Conservation (phyloP, 1,284 basidiomycete species). For the Afroboletus lepidellus region DNA sequence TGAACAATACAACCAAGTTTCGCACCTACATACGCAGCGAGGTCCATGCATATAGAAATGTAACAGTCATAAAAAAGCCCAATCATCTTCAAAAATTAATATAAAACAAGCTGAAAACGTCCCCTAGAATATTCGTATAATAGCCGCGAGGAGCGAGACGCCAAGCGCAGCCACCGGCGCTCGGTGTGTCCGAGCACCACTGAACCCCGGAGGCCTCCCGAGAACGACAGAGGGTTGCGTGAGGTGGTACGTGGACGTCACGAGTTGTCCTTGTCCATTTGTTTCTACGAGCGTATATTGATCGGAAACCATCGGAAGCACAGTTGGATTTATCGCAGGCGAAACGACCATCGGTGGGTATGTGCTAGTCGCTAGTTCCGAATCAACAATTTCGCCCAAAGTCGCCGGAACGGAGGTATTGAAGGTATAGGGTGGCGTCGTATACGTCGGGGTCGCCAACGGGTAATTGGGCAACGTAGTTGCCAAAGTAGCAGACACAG, state of each 20-base stretch:
- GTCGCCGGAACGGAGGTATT: conserved; percentile 61
- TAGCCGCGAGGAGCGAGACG: conserved; percentile 14
- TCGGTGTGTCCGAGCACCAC: conserved; percentile 9
- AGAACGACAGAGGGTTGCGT: conserved; percentile 42
- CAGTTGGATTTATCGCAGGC: conserved; percentile 38
- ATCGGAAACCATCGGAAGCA: conserved; percentile 47
- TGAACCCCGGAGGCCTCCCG: conserved; percentile 49
- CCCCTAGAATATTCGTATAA: conserved; percentile 19
- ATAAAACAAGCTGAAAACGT: neutral
- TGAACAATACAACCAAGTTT: neutral
- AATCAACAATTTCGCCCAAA: conserved; percentile 51
- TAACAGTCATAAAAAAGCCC: neutral
- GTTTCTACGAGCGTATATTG: conserved; percentile 48
- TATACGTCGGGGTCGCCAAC: conserved; percentile 63
- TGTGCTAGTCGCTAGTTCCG: conserved; percentile 66
- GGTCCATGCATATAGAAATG: conserved; percentile 1
- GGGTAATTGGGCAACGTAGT: conserved; percentile 78
- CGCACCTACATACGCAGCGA: neutral
- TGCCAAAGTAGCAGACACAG: conserved; percentile 59
- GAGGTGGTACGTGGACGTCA: conserved; percentile 46
- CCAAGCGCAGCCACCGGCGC: conserved; percentile 12
- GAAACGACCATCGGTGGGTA: conserved; percentile 56
- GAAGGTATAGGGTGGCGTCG: conserved; percentile 68
- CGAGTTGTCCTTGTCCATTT: conserved; percentile 41
- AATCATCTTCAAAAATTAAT: neutral